Evolutionary conservation across 495 filamentous ascomycete species (phyloP).

Genomic region (Talaromyces nanjingensis): DNA sequence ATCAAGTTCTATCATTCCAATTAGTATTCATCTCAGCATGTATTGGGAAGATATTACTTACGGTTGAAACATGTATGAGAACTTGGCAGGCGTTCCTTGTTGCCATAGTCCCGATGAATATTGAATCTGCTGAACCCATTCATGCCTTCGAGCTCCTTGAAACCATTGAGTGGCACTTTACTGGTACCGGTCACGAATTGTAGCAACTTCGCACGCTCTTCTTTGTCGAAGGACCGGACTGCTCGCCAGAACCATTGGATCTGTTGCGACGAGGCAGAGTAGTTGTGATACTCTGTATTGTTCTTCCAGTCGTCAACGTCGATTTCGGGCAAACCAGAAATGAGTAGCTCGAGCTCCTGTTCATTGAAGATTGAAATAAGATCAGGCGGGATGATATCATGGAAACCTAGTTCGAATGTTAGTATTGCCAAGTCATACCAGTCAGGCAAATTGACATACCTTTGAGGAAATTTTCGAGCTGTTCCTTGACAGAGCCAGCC

Average conservation of each 20-base stretch:
- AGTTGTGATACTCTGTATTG: constrained; percentile 98
- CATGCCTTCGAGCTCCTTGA: constrained; percentile 99
- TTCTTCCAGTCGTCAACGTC: constrained; percentile 99
- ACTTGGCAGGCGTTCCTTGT: constrained; percentile 91
- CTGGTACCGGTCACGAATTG: constrained; percentile 98
- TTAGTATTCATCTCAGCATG: constrained; percentile 22
- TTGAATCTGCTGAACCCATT: constrained; percentile 98
- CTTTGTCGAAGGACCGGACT: constrained; percentile 96
- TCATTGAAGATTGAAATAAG: constrained; percentile 98
- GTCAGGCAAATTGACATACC: constrained; percentile 44
- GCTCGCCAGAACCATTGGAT: constrained; percentile 99
- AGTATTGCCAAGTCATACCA: constrained; percentile 10
- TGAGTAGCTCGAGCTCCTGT: constrained; percentile 93
- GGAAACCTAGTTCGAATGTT: constrained; percentile 61
- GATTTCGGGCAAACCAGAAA: constrained; percentile 94
- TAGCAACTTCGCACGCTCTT: constrained; percentile 93
- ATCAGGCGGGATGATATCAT: constrained; percentile 93
- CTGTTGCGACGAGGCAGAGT: constrained; percentile 86
- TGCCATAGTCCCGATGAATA: constrained; percentile 97
- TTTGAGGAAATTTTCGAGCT: constrained; percentile 92
- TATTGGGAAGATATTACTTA: constrained; percentile 46
- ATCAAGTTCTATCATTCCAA: constrained; percentile 71
- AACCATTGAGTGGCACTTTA: constrained; percentile 97
- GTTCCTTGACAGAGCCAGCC: constrained; percentile 81
- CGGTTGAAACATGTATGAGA: constrained; percentile 99